A percentile compares a stretch with the other conserved stretches of the same genome.
These are phyloP conservation scores for Leccinum incarnatum DNA, from an alignment of 768 basidiomycete species.

Conservation along the genomic window DNA sequence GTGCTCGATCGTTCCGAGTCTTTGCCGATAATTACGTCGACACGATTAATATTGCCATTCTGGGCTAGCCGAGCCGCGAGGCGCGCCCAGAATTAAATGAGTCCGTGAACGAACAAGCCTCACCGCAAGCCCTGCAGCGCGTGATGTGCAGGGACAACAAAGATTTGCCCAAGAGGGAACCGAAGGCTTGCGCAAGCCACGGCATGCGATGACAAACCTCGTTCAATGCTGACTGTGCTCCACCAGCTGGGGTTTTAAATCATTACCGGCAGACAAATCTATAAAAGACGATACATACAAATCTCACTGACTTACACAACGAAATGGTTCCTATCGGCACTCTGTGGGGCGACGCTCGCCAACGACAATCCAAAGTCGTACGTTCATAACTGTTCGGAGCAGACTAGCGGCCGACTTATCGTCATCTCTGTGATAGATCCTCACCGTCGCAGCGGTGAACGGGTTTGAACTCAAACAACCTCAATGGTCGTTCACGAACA, in stretches of 20 bases:
- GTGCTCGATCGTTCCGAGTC: no score
- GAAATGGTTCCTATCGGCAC: constrained; percentile 19
- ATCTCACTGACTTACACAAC: neutral
- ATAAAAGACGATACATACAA: neutral
- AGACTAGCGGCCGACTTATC: neutral
- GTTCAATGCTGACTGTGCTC: neutral
- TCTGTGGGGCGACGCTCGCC: constrained; percentile 17
- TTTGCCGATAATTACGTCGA: no score
- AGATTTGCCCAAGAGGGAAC: neutral
- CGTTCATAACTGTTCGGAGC: neutral
- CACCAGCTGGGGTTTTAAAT: neutral
- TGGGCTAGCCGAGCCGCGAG: no score
- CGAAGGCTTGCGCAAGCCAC: neutral
- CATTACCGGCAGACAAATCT: neutral
- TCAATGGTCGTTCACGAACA: constrained; percentile 14
- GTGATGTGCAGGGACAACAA: no score
- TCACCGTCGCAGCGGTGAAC: constrained; percentile 21
- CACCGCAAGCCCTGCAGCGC: no score
- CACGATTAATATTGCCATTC: no score
- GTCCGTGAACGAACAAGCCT: no score
- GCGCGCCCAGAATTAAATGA: no score
- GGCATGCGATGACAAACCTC: neutral
- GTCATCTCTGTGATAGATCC: constrained; percentile 5
- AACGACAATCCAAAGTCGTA: constrained; percentile 26
- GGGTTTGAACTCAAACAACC: constrained; percentile 13